Evolutionary conservation across 208 protist genomes (phyloP).

Genomic region (Crithidia mellificae): DNA sequence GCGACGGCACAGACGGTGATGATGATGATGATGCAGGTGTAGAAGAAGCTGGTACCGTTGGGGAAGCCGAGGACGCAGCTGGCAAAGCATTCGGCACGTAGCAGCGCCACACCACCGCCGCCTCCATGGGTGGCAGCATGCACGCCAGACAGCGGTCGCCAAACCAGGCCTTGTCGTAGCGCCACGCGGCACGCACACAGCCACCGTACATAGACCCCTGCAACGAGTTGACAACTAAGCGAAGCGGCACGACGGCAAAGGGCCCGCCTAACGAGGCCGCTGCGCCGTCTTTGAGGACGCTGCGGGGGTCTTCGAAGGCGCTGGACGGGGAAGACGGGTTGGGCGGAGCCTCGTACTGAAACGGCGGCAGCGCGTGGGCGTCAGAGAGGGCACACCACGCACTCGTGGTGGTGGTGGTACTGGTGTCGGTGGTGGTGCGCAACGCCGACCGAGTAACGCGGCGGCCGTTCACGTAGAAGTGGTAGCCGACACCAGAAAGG

Average conservation of each 20-base stretch:
- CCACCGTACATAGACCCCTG: conserved; percentile 17
- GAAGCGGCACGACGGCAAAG: conserved; percentile 16
- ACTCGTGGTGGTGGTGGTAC: not conserved
- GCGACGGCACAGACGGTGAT: too few relatives aligned
- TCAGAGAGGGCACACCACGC: conserved; percentile 41
- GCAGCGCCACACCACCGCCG: conserved; percentile 47
- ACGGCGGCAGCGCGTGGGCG: conserved; percentile 33
- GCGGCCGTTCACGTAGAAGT: conserved; percentile 56
- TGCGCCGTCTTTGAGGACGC: not conserved
- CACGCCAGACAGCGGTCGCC: conserved; percentile 56
- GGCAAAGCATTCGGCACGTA: conserved; percentile 32
- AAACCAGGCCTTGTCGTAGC: conserved; percentile 56
- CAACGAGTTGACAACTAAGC: conserved; percentile 11
- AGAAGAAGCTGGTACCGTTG: too few relatives aligned
- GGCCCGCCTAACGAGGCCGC: conserved; percentile 33
- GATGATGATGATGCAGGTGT: too few relatives aligned
- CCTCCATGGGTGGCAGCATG: conserved; percentile 31
- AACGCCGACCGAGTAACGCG: conserved; percentile 17
- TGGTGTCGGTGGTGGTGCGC: not conserved
- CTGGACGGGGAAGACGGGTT: not conserved
- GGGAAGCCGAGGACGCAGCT: too few relatives aligned
- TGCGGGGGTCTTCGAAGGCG: not conserved
- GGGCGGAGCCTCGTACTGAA: conserved; percentile 30
- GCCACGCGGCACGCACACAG: conserved; percentile 28
- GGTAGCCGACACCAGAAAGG: conserved; percentile 49